Base-by-base conservation (phyloP, 2,329 filamentous ascomycete genomes). In the Trichoderma lentiforme region DNA sequence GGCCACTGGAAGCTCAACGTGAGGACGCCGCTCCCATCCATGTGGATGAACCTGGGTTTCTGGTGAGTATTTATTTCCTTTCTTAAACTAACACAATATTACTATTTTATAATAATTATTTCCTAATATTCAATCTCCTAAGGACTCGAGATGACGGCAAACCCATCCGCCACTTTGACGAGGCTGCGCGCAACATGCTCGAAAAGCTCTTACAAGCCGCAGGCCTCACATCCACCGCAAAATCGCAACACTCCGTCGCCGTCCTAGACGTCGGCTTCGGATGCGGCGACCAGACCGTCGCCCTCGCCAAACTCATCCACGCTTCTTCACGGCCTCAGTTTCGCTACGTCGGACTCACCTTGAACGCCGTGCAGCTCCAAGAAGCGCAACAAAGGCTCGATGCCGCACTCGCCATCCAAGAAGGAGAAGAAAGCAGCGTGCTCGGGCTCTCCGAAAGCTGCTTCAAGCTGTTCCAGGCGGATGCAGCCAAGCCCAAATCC, bases 31-130 rank as follows among this genome's bases (percentile, higher is more conserved):
- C 80, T 84, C 2, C 75, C 77, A 6, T 83, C 82, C n/a, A 87
- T 89, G 87, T 90, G 88, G 87, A 90, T 90, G 87, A 90, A 89
- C 71, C 84, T 90, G 80, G 88, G 88, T 0, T 89, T 87, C 73
- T 90, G 88, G 88, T 47, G 47, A 36, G 30, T 47, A 1, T 14
- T 24, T 56, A 12, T 4, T 6, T 5, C 12, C 2, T 7, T 7
- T 8, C 34, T 24, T 28, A 18, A 15, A 47, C 14, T 2, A 47
- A 47, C 2, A 47, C 5, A 2, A 18, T 21, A 21, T 21, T 21
- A 21, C 21, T 21, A 39, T 15, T 3, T 3, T 18, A 9, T n/a
- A 26, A 66, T 3, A 34, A 14, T 21, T 47, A n/a, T 15, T 58
- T 58, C 21, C 8, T 28, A 34, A 51, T 72, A 9, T 73, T 18